Evolutionary conservation across 116 monocot genomes (phyloP), one percentile per base, ranked within the genome.

Genomic region (Zostera marina): DNA sequence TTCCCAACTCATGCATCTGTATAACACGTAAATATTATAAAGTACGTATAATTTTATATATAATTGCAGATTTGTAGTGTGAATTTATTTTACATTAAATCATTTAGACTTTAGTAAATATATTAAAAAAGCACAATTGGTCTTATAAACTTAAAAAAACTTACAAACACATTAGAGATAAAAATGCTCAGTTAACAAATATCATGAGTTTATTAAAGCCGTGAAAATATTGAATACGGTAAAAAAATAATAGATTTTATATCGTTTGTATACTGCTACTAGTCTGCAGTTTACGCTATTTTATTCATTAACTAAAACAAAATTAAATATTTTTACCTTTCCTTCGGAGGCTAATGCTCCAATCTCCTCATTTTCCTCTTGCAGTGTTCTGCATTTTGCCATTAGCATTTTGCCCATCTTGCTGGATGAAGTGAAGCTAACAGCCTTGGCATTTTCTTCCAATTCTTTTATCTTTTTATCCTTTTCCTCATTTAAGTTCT

Each of bases 361-460:
- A 63, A 94, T 88, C 73, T 94, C 94, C 68, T 88, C 88, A 76
- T 94, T 94, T 73, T 94, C 94, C 59, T 81, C 85, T 59, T 85
- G 88, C 56, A 94, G 74, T 15, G 82, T 88, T 66, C 82, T 81
- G 67, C 94, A 94, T 69, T 94, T 94, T 15, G 94, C 79, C 94
- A 94, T 82, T 64, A 94, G 67, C 82, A 80, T 81, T 71, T 88
- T 81, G 8, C 94, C 94, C 55, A 82, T 71, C 63, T 74, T 88
- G 69, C 88, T 88, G 26, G 75, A 71, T 56, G 94, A 63, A 38
- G 80, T 88, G 69, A 94, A 94, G 70, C 77, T 94, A 54, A 94
- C 72, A 48, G 94, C 94, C 19, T 81, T 73, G 52, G 88, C 77
- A 74, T 94, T 94, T 70, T 94, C 94, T 68, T 88, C 79, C 70